phyloP scores from a whole-genome alignment of 257 asterid species.

The Buddleja alternifolia region DNA sequence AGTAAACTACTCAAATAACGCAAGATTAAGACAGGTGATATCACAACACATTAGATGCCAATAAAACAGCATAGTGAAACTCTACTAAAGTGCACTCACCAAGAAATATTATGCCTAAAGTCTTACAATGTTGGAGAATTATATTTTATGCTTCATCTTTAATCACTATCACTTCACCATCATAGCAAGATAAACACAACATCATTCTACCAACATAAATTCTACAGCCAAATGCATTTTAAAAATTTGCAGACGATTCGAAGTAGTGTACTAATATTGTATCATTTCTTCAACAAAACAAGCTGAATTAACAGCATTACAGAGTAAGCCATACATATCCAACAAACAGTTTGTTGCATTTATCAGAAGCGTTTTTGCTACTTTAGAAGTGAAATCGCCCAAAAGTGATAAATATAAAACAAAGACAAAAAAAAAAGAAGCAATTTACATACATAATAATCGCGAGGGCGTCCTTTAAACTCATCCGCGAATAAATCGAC shows the following conservation, averaged over 20 bases:
- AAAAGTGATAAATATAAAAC: not conserved
- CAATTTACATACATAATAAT: conserved; percentile 72
- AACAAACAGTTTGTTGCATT: not conserved
- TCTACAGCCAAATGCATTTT: not conserved
- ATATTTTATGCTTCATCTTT: too few species aligned
- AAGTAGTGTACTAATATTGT: too few species aligned
- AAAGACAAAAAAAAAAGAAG: not conserved
- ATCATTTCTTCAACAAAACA: too few species aligned
- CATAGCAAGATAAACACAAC: too few species aligned
- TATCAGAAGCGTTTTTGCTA: not conserved
- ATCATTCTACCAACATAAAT: not conserved
- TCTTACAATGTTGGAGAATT: too few species aligned
- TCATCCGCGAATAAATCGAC: conserved; percentile 92
- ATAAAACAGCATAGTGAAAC: too few species aligned
- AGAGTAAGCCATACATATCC: not conserved
- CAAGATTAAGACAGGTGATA: not conserved
- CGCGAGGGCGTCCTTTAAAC: conserved; percentile 81
- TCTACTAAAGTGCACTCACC: too few species aligned
- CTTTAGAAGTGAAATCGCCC: not conserved
- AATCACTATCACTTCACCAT: too few species aligned
- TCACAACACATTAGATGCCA: too few species aligned
- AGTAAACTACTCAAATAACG: not conserved
- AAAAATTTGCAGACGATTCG: not conserved
- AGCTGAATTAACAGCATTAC: not conserved
- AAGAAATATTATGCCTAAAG: too few species aligned